Base-by-base conservation (phyloP, 129 eudicot species). In the Tagetes patula region DNA sequence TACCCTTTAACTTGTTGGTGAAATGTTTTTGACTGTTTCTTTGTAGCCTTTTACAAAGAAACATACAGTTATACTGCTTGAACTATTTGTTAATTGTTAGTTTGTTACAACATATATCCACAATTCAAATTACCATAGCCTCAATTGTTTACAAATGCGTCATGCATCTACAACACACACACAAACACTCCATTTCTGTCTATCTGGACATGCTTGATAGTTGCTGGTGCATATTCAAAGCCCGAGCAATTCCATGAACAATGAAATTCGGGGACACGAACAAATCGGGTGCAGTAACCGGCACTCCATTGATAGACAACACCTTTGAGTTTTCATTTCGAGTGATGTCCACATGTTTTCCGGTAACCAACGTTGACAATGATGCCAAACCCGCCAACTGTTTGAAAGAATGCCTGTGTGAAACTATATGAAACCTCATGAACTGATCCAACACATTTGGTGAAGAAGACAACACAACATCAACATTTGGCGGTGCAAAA, bases 231-330 rank as follows among this genome's bases (percentile, higher is more conserved):
- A 66, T 70, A 46, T 74, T 75, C 65, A 89, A 83, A 71, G 81
- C 82, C 67, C 86, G 53, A 49, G 87, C 85, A 49, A 87, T 83
- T 42, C 90, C 93, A 70, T 89, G 93, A 6, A 89, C 80, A 52
- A 77, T 74, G 12, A 87, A 81, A 34, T 67, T 74, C 70, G 74
- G 61, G 3, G 87, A 81, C 14, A 67, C 36, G 31, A 77, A 81
- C 74, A 80, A 60, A 81, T 90, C 94, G 0, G 88, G 89, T 8
- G 78, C 74, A 3, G 78, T 80, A 55, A 90, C 75, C 72, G 78
- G 75, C 66, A 87, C 91, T 32, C 91, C 87, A 71, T 81, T 75
- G 8, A 90, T 67, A 13, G 70, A 80, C 75, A 90, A 27, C 7
- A 48, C 69, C 11, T 70, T 73, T 1, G 78, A 66, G 38, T 71